phyloP scores from a whole-genome alignment of 352 stramenopile species.

The Saprolegnia parasitica region DNA sequence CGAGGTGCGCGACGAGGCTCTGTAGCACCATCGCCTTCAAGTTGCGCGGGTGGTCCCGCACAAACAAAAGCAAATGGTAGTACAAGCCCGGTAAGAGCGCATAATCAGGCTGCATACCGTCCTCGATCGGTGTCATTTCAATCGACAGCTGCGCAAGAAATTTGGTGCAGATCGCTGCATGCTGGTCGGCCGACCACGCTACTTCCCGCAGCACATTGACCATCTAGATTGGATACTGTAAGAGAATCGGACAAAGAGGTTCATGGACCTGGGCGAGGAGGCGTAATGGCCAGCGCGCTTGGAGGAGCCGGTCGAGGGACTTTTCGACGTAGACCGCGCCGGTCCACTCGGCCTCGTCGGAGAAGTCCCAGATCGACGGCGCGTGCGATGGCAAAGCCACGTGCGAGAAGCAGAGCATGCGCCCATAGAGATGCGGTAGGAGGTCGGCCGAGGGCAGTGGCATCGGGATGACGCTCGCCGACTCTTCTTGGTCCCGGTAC shows the following conservation, averaged over 20 bases:
- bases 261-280: slow-evolving; percentile 6
- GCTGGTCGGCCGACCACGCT: slow-evolving; percentile 8
- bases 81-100: slow-evolving; percentile 13
- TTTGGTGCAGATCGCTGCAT: slow-evolving; percentile 1
- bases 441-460: slow-evolving; percentile 21
- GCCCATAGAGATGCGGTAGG: slow-evolving; percentile 25
- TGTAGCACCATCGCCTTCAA: slow-evolving; percentile 5
- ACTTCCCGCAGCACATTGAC: slow-evolving; percentile 17
- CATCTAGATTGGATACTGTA: not conserved
- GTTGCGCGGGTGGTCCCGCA: not conserved
- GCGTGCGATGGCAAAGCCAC: not conserved
- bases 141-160: slow-evolving; percentile 21
- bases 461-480: slow-evolving; percentile 1
- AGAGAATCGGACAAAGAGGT: not conserved
- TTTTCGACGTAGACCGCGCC: slow-evolving; percentile 18
- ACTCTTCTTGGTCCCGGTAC: slow-evolving; percentile 28
- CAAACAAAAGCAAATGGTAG: slow-evolving; percentile 25
- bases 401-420: slow-evolving; percentile 25
- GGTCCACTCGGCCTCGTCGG: slow-evolving; percentile 17
- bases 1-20: slow-evolving; percentile 8
- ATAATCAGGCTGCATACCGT: slow-evolving; percentile 19
- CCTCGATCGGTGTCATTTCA: slow-evolving; percentile 20
- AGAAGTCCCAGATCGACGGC: slow-evolving; percentile 21
- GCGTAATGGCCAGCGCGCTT: slow-evolving; percentile 24
- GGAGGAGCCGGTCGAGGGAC: slow-evolving; percentile 16